Evolutionary conservation across 1,284 basidiomycete species (phyloP), one percentile per base, ranked within the genome.

Genomic region (Heliocybe sulcata): DNA sequence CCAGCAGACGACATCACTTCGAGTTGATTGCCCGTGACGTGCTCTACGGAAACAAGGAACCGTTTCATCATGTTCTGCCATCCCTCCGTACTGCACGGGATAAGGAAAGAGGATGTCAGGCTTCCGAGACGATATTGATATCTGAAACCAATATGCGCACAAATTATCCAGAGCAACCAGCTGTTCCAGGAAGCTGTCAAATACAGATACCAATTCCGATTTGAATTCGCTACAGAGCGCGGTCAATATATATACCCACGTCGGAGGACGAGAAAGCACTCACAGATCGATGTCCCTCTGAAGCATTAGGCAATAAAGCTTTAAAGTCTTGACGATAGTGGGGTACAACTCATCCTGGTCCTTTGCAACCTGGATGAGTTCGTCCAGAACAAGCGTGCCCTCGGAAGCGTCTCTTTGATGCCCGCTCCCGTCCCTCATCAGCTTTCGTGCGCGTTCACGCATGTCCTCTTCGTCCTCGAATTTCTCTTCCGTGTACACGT

Each of bases 391-490:
- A 8, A 71, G 62, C 52, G 79, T 79, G 1, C 77, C 76, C 38
- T 83, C 81, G 1, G 77, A 78, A 4, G 65, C 64, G 9, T 70
- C 65, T 20, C 70, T 63, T 23, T 72, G 65, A 54, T 77, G 72
- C 14, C 60, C 65, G 35, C 62, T 62, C 48, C 61, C 66, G 54
- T 66, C 61, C 38, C 64, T 64, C 55, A 83, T 70, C n/a, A 80
- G 63, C 58, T 66, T 70, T 12, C 74, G 72, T 16, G 80, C 73
- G 31, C 80, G 79, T 56, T 91, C 85, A 19, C 84, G 81, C 67
- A 92, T 77, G 54, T 94, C 90, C 64, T 90, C 85, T 66, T 92
- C 87, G 67, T 96, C 93, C 60, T 94, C 92, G 52, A 88, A 89
- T 62, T 92, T 90, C 67, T 94, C 92, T 60, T 96, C 92, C 0